These are phyloP conservation scores for Tillandsia fasciculata DNA, from an alignment of 176 grass and related monocot genomes.

Conservation along the genomic window DNA sequence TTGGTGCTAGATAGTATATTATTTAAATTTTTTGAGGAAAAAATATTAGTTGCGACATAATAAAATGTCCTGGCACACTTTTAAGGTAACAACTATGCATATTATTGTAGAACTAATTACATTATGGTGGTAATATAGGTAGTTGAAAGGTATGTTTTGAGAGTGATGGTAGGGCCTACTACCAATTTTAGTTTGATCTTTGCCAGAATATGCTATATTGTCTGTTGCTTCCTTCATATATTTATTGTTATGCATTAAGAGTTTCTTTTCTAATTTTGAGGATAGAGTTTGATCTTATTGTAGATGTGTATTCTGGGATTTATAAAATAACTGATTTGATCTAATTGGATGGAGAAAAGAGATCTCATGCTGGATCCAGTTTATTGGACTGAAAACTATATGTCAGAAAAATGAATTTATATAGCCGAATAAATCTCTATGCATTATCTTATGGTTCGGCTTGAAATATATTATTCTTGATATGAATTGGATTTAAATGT, in stretches of 20 bases:
- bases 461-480: no score
- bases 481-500: no score
- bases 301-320: background rate
- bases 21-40: background rate
- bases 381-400: background rate
- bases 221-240: no score
- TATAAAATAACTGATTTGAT: background rate
- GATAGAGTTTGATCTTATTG: background rate
- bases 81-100: background rate
- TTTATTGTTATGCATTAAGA: no score
- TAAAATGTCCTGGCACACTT: constrained; percentile 1
- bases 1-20: no score
- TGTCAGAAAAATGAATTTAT: background rate
- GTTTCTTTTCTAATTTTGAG: no score
- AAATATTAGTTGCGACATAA: background rate
- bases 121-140: background rate
- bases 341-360: background rate
- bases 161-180: background rate
- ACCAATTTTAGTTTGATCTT: background rate
- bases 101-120: background rate
- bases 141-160: background rate
- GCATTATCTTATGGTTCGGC: no score
- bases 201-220: background rate
- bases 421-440: no score
- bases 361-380: background rate